Base-by-base conservation (phyloP, 768 basidiomycete genomes). In the Kondoa malvinella region DNA sequence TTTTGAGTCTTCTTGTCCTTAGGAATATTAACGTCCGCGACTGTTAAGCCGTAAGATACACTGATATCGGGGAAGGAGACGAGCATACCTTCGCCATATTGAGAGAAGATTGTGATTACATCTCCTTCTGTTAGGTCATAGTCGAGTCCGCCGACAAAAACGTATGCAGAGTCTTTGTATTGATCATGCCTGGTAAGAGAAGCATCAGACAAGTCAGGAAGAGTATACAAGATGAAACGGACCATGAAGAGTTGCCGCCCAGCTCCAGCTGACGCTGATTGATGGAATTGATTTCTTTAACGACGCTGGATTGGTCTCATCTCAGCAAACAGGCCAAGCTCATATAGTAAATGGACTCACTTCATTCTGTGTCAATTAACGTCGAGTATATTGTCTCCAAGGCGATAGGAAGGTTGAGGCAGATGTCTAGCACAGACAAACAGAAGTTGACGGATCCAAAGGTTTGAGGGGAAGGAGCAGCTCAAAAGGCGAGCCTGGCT, bases 61-160 rank as follows among this genome's bases (percentile, higher is more conserved):
- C 31, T 29, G 40, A n/a, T 27, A 25, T 4, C 15, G 59, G 17
- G 32, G 8, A 17, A 32, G 30, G 33, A 68, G 61, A 32, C n/a
- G n/a, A 63, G 30, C 61, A 14, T 3, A 63, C 61, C 71, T 56
- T 33, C 31, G 15, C 81, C 89, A 77, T 74, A 95, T 92, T 99
- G 95, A 21, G 94, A 97, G 79, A 96, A 94, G 68, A 97, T 91
- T 17, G 91, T 85, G 72, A 97, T 87, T 21, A 99, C 89, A 75
- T 99, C 95, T 67, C 95, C 95, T 78, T 99, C 95, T 1, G 95
- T 95, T 61, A 97, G 80, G 72, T 92, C 91, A 73, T 81, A 84
- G 70, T 86, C 82, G 32, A 99, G 82, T 25, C 94, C 92, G 57
- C 95, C 92, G 67, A 89, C 81, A 76, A 91, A 95, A 72, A 99